Evolutionary conservation across 805 yeast genomes (phyloP).

Genomic region (Isabelozyma heimii): DNA sequence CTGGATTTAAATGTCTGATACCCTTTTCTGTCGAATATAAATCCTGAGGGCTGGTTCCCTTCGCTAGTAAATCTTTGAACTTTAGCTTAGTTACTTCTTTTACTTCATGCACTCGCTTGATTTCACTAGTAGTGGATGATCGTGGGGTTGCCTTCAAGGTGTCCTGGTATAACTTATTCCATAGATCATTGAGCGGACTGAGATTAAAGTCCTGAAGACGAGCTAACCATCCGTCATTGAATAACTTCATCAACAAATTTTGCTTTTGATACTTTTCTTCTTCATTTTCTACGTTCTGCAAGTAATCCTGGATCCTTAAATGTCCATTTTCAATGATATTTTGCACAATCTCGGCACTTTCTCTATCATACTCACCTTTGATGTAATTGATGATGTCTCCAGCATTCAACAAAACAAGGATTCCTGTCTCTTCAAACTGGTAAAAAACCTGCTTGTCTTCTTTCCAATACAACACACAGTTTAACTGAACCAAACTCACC

Average conservation of each 20-base stretch:
- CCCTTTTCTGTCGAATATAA: slow-evolving; percentile 27
- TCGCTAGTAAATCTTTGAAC: slow-evolving; percentile 31
- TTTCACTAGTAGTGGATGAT: slow-evolving; percentile 34
- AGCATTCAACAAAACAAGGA: slow-evolving; percentile 62
- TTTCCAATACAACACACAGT: slow-evolving; percentile 68
- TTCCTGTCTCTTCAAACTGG: slow-evolving; percentile 61
- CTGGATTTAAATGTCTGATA: slow-evolving; percentile 44
- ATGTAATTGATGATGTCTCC: slow-evolving; percentile 69
- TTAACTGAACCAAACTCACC: slow-evolving; percentile 75
- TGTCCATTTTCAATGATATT: slow-evolving; percentile 71
- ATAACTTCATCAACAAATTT: slow-evolving; percentile 24
- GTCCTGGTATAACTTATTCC: slow-evolving; percentile 36
- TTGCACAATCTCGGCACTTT: slow-evolving; percentile 60
- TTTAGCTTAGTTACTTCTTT: slow-evolving; percentile 50
- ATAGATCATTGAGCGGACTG: slow-evolving; percentile 35
- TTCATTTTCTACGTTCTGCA: slow-evolving; percentile 21
- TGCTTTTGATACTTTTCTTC: slow-evolving; percentile 17
- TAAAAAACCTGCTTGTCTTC: slow-evolving; percentile 49
- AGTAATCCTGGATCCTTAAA: slow-evolving; percentile 50
- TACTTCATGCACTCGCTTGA: slow-evolving; percentile 53
- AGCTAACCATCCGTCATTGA: slow-evolving; percentile 35
- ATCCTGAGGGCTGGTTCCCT: slow-evolving; percentile 22
- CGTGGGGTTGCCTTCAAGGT: slow-evolving; percentile 35
- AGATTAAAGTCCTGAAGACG: slow-evolving; percentile 28
- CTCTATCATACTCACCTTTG: slow-evolving; percentile 42